A percentile compares a stretch with the other conserved stretches of the same genome.
These are phyloP conservation scores for Tuber magnatum DNA, from an alignment of 495 filamentous ascomycete species.

Conservation along the genomic window DNA sequence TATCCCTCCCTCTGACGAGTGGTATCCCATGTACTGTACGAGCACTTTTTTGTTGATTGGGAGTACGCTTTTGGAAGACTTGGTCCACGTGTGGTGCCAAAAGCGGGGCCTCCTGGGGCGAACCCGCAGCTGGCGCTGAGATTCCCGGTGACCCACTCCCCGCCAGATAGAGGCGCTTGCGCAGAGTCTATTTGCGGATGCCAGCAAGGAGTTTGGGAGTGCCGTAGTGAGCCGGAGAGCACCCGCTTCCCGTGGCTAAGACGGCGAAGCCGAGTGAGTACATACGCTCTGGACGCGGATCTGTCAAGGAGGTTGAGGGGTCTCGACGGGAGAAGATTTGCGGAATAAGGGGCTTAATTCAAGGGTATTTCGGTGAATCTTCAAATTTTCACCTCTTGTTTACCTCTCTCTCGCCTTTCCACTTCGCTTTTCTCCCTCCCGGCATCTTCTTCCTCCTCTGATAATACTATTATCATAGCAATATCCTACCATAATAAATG, in stretches of 20 bases:
- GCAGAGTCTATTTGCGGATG: slow-evolving; percentile 12
- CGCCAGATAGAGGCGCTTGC: slow-evolving; percentile 11
- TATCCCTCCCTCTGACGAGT: not conserved
- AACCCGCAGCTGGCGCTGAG: slow-evolving; percentile 10
- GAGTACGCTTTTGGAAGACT: slow-evolving; percentile 10
- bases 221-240: slow-evolving; percentile 52
- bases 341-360: slow-evolving; percentile 7
- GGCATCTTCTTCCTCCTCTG: not conserved
- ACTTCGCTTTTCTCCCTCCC: not conserved
- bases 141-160: not conserved
- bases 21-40: not conserved
- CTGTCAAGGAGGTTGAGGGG: slow-evolving; percentile 45
- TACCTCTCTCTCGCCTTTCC: not conserved
- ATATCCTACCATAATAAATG: not conserved
- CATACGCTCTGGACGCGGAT: slow-evolving; percentile 46
- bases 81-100: not conserved
- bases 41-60: slow-evolving; percentile 6
- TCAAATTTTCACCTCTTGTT: not conserved
- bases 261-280: slow-evolving; percentile 28
- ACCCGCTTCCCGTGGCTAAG: slow-evolving; percentile 50
- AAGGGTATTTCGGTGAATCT: not conserved
- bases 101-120: not conserved
- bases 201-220: slow-evolving; percentile 30
- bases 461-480: not conserved
- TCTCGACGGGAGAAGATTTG: slow-evolving; percentile 24